Percentiles rank a stretch among this genome's conserved stretches.
Evolutionary conservation across 345 rosid genomes (phyloP).

Genomic region (Aquilaria malaccensis): DNA sequence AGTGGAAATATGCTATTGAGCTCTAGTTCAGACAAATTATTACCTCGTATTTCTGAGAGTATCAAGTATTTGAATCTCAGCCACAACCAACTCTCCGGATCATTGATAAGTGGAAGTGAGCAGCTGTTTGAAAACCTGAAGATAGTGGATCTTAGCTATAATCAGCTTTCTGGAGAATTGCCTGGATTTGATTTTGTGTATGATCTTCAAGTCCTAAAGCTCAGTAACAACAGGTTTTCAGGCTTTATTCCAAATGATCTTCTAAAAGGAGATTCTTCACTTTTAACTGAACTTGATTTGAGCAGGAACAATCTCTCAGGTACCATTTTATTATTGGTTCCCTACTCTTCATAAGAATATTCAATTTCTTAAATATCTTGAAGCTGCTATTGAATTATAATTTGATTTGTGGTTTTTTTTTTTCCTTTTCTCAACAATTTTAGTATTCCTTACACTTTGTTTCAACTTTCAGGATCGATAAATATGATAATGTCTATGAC

Average conservation of each 20-base stretch:
- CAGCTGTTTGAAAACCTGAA: constrained; percentile 64
- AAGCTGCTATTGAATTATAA: neutral
- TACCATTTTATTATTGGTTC: constrained; percentile 17
- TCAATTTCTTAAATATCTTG: neutral
- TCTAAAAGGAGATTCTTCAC: constrained; percentile 83
- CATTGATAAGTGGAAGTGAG: constrained; percentile 55
- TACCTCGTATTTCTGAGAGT: constrained; percentile 82
- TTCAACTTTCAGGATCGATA: constrained; percentile 59
- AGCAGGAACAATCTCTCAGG: constrained; percentile 97
- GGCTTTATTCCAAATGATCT: constrained; percentile 82
- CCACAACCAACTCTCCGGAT: constrained; percentile 80
- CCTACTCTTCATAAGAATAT: constrained; percentile 4
- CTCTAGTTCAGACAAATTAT: constrained; percentile 51
- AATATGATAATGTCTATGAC: constrained; percentile 77
- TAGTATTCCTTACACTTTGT: constrained; percentile 13
- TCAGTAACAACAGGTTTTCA: constrained; percentile 78
- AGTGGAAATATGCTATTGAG: constrained; percentile 64
- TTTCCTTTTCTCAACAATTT: neutral
- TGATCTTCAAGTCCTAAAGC: constrained; percentile 86
- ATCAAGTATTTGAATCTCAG: constrained; percentile 71
- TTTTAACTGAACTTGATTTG: constrained; percentile 71
- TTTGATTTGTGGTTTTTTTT: constrained; percentile 1
- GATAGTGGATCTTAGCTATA: constrained; percentile 90
- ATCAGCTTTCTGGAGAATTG: constrained; percentile 83
- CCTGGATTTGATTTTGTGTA: constrained; percentile 88